A percentile compares a stretch with the other conserved stretches of the same genome.
These are phyloP conservation scores for Plectosphaerella cucumerina DNA, from an alignment of 2,329 filamentous ascomycete species.

Conservation along the genomic window DNA sequence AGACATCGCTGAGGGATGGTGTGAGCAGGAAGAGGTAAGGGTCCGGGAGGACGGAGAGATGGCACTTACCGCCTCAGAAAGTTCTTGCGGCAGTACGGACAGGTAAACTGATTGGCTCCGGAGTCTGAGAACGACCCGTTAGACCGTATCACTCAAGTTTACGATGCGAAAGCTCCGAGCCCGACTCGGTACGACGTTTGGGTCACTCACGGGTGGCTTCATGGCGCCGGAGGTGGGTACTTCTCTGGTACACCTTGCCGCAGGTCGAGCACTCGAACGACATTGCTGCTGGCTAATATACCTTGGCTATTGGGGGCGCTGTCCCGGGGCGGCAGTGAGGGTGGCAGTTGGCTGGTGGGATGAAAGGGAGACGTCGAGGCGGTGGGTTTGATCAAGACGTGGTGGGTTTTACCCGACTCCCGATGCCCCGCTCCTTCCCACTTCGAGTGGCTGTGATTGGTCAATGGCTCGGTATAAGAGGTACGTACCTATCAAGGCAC, in stretches of 20 bases:
- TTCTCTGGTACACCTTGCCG: slow-evolving; percentile 20
- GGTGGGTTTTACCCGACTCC: slow-evolving; percentile 13
- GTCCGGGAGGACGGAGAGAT: background rate
- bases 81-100: slow-evolving; percentile 14
- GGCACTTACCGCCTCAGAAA: slow-evolving; percentile 14
- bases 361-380: background rate
- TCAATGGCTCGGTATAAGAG: background rate
- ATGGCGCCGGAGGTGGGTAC: slow-evolving; percentile 20
- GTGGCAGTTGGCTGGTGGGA: slow-evolving; percentile 1
- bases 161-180: background rate
- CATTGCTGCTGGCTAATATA: background rate
- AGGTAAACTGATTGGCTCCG: slow-evolving; percentile 9
- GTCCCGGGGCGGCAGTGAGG: background rate
- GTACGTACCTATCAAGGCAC: background rate
- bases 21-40: background rate
- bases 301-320: background rate
- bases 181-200: no score
- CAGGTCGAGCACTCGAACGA: slow-evolving; percentile 14
- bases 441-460: background rate
- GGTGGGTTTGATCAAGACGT: background rate
- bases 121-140: slow-evolving; percentile 4
- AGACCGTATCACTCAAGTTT: background rate
- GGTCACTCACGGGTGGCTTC: slow-evolving; percentile 19
- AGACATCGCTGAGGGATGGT: slow-evolving; percentile 15
- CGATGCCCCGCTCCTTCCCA: background rate